These are phyloP conservation scores for Bolboschoenoplectus hybrid DNA, from an alignment of 202 grass and related monocot species.

Conservation along the genomic window DNA sequence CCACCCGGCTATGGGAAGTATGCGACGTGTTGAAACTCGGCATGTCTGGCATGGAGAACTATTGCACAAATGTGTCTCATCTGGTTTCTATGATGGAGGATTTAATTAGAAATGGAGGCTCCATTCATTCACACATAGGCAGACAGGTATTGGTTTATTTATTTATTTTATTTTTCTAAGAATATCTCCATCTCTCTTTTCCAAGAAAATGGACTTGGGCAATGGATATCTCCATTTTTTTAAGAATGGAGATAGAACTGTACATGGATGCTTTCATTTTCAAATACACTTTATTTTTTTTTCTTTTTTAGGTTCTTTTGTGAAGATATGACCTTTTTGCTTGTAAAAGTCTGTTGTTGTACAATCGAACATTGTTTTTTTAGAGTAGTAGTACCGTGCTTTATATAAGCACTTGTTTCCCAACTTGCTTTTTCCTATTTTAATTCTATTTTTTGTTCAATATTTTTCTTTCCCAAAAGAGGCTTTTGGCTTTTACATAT, in stretches of 20 bases:
- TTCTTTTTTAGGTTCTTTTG: neutral
- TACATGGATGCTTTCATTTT: neutral
- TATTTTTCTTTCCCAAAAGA: neutral
- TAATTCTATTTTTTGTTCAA: neutral
- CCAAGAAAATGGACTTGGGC: neutral
- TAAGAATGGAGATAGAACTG: conserved; percentile 20
- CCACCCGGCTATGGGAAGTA: conserved; percentile 69
- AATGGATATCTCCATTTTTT: neutral
- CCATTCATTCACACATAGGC: conserved; percentile 49
- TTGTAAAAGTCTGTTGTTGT: conserved; percentile 33
- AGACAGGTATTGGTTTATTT: conserved; percentile 44
- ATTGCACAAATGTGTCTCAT: conserved; percentile 46
- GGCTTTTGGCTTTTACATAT: conserved; percentile 21
- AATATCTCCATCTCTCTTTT: conserved; percentile 1
- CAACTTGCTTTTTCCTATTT: conserved; percentile 6
- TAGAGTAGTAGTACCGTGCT: neutral
- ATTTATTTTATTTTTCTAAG: neutral
- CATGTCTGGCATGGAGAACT: conserved; percentile 63
- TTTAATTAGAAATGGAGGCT: conserved; percentile 41
- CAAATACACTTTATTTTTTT: neutral
- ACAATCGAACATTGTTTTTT: conserved; percentile 8
- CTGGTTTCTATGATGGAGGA: conserved; percentile 50
- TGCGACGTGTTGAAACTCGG: conserved; percentile 63
- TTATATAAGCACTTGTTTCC: conserved; percentile 24
- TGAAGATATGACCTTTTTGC: conserved; percentile 26